A percentile compares a stretch with the other conserved stretches of the same genome.
These are phyloP conservation scores for Antitrichia curtipendula DNA, from an alignment of 225 moss, liverwort and hornwort species.

Conservation along the genomic window DNA sequence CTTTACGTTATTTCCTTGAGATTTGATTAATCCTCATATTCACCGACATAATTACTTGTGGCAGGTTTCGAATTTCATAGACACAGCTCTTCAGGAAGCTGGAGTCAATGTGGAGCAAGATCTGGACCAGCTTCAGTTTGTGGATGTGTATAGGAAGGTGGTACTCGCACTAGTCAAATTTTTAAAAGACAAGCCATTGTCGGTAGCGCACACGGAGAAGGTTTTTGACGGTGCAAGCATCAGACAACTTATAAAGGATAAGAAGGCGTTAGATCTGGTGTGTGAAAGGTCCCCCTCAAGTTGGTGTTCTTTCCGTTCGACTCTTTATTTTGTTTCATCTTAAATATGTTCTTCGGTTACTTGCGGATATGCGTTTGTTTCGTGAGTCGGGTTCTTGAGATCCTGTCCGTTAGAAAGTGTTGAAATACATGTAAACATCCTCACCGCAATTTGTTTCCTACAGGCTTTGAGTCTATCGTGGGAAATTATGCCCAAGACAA, in stretches of 20 bases:
- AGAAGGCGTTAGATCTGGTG: slow-evolving; percentile 27
- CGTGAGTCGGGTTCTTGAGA: neutral
- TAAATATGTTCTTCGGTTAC: neutral
- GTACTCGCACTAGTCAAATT: slow-evolving; percentile 3
- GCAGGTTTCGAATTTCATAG: slow-evolving; percentile 11
- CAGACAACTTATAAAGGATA: slow-evolving; percentile 29
- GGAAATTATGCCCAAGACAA: slow-evolving; percentile 55
- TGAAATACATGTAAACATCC: neutral
- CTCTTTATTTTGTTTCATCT: neutral
- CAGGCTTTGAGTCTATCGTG: slow-evolving; percentile 50
- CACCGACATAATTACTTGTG: neutral
- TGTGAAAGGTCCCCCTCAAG: neutral
- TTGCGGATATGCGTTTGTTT: neutral
- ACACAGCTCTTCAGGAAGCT: slow-evolving; percentile 5
- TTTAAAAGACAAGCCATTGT: slow-evolving; percentile 11
- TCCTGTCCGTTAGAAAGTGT: neutral
- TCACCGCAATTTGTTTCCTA: neutral
- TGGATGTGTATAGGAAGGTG: slow-evolving; percentile 12
- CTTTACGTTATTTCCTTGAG: neutral
- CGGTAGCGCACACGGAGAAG: slow-evolving; percentile 55
- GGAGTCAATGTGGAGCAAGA: slow-evolving; percentile 12
- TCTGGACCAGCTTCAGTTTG: slow-evolving; percentile 27
- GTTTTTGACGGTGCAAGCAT: slow-evolving; percentile 47
- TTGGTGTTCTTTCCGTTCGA: neutral
- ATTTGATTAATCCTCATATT: neutral